Percentiles rank a stretch among this genome's conserved stretches.
phyloP scores from a whole-genome alignment of 2,329 filamentous ascomycete species.

The Dothiorella sarmentorum region DNA sequence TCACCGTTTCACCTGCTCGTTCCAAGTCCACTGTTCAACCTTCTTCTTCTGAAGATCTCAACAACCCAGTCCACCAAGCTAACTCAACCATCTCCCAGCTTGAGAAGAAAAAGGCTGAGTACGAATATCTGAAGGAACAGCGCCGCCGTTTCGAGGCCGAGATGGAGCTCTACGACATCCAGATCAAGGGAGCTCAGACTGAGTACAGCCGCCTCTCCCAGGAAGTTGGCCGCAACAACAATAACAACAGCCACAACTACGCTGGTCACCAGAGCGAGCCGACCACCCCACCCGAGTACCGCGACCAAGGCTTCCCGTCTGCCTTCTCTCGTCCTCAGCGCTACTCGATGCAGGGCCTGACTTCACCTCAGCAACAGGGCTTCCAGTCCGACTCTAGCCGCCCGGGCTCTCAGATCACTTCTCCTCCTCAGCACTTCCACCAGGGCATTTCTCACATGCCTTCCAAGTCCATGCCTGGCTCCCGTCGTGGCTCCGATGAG shows the following conservation, averaged over 20 bases:
- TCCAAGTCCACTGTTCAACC: not conserved
- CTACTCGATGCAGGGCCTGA: constrained; percentile 84
- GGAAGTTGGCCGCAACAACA: constrained; percentile 57
- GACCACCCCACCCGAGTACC: constrained; percentile 91
- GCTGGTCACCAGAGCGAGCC: constrained; percentile 83
- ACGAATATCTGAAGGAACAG: constrained; percentile 86
- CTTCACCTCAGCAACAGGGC: constrained; percentile 57
- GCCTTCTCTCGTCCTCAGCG: constrained; percentile 81
- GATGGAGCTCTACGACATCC: constrained; percentile 83
- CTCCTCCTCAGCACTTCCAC: constrained; percentile 62
- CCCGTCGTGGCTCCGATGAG: constrained; percentile 82
- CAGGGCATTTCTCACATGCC: constrained; percentile 64
- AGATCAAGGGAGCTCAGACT: constrained; percentile 76
- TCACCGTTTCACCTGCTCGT: not conserved
- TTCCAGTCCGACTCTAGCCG: constrained; percentile 53
- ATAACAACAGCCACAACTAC: constrained; percentile 30
- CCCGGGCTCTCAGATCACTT: constrained; percentile 76
- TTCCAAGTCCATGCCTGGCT: constrained; percentile 81
- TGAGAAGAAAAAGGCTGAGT: constrained; percentile 90
- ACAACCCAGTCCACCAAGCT: not conserved
- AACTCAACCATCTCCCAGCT: constrained; percentile 54
- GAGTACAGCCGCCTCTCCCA: constrained; percentile 83
- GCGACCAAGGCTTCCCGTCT: constrained; percentile 73
- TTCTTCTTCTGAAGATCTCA: not conserved
- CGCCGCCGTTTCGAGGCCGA: constrained; percentile 86